Percentiles rank a stretch among this genome's conserved stretches.
phyloP scores from a whole-genome alignment of 1,139 yeast species.

The Magnusiomyces magnusii region DNA sequence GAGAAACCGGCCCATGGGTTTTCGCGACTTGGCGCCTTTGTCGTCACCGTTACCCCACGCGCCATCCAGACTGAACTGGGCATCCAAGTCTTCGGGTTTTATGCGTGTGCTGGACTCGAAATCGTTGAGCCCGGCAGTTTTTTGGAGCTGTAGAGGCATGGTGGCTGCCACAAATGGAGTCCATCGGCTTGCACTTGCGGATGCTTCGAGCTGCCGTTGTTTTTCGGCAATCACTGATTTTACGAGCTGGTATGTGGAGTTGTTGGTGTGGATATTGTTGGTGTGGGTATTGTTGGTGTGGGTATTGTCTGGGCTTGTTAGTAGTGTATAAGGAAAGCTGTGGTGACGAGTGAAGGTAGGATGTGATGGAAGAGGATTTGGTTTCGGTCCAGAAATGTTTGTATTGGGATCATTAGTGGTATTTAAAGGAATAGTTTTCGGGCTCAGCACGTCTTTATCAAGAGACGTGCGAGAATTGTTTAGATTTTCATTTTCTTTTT shows the following conservation, averaged over 20 bases:
- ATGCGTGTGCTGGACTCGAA: conserved; percentile 6
- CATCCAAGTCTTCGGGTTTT: conserved; percentile 13
- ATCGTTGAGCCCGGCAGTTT: not conserved
- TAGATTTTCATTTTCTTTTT: not conserved
- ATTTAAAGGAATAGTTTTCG: not conserved
- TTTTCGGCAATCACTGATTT: not conserved
- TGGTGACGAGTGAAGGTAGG: not conserved
- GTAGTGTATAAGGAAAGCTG: not conserved
- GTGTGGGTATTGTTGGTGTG: not conserved
- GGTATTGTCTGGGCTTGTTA: not conserved
- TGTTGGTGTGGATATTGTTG: not conserved
- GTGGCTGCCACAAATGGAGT: conserved; percentile 12
- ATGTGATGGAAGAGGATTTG: not conserved
- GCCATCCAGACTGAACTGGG: conserved; percentile 15
- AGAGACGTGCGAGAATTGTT: not conserved
- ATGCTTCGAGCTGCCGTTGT: not conserved
- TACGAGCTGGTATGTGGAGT: not conserved
- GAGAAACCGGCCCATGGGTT: not conserved
- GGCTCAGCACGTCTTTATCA: not conserved
- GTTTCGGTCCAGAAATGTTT: not conserved
- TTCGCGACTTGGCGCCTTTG: not conserved
- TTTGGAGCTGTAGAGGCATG: not conserved
- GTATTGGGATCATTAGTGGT: not conserved
- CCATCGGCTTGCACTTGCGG: conserved; percentile 14
- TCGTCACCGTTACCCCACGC: conserved; percentile 14